Evolutionary conservation across 2,329 filamentous ascomycete species (phyloP), one percentile per base, ranked within the genome.

Genomic region (Zymoseptoria ardabiliae): DNA sequence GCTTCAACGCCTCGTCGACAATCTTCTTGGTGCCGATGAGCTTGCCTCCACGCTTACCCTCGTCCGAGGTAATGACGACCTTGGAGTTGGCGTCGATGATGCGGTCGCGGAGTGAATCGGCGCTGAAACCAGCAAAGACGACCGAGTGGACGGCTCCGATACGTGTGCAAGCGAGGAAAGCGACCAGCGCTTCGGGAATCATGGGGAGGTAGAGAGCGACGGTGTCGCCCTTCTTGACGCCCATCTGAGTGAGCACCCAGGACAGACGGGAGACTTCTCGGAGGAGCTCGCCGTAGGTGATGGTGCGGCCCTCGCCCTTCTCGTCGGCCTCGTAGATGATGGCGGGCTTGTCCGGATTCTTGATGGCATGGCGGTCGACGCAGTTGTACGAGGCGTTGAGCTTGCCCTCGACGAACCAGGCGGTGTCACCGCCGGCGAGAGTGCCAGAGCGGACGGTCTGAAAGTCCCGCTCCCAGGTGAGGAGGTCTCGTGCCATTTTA

Each of bases 321-420:
- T 99, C 94, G 71, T 99, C 94, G 62, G 92, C 93, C 80, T 99
- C 94, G 80, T 97, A 99, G 79, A 97, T 96, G 78, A 99, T 96
- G 74, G 94, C 94, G 53, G 94, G 86, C 78, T 88, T 91, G 78
- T 97, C 80, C 53, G 94, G 94, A 77, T 96, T 86, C 78, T 92
- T 91, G 77, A 95, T 84, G n/a, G 94, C 94, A 76, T 97, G 93
- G 63, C 94, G 90, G 73, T 99, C 94, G 65, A 99, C 87, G 72
- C 91, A 96, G 81, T 99, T 99, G 85, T 91, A 97, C 25, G 90
- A 94, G 64, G 94, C 94, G 71, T 99, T 99, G 72, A 99, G 81
- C 70, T 87, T 85, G 66, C 94, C 94, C 79, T 97, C 94, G 62
- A 92, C 78, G 73, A 97, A 99, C 93, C 94, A 99, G 64, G 91